Evolutionary conservation across 2,329 filamentous ascomycete genomes (phyloP).

Genomic region (Cladosporium sp.): DNA sequence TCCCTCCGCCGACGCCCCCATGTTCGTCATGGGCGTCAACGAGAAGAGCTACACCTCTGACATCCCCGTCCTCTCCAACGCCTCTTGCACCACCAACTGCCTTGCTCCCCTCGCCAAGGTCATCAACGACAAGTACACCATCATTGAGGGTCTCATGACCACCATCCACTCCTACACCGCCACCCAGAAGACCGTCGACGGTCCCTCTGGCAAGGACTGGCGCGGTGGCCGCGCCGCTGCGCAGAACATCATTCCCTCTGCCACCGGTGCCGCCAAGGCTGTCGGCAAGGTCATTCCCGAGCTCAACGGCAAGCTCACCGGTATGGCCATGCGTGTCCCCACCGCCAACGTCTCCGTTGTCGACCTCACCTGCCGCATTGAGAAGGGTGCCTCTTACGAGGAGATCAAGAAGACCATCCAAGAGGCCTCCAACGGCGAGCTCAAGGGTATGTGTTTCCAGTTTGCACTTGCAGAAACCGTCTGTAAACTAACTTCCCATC

Average conservation of each 20-base stretch:
- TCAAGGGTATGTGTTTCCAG: slow-evolving; percentile 63
- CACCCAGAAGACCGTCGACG: slow-evolving; percentile 99
- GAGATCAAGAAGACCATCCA: slow-evolving; percentile 81
- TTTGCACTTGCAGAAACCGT: neutral
- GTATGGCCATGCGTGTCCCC: slow-evolving; percentile 99
- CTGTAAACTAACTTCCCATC: slow-evolving; percentile 19
- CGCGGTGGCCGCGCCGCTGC: slow-evolving; percentile 97
- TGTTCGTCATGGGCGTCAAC: slow-evolving; percentile 99
- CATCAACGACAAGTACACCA: slow-evolving; percentile 95
- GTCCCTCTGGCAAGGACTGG: slow-evolving; percentile 98
- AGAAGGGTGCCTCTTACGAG: slow-evolving; percentile 83
- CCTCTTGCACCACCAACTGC: slow-evolving; percentile 99
- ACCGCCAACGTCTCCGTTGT: slow-evolving; percentile 99
- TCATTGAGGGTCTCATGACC: slow-evolving; percentile 99
- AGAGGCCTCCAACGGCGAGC: slow-evolving; percentile 69
- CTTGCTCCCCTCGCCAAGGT: slow-evolving; percentile 98
- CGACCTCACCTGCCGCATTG: slow-evolving; percentile 87
- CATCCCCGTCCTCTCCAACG: slow-evolving; percentile 94
- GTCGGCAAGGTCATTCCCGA: slow-evolving; percentile 99
- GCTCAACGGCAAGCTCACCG: slow-evolving; percentile 98
- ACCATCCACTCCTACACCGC: slow-evolving; percentile 99
- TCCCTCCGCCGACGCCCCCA: slow-evolving; percentile 90
- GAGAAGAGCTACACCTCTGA: slow-evolving; percentile 86
- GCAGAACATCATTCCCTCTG: slow-evolving; percentile 99
- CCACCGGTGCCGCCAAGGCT: slow-evolving; percentile 98